Evolutionary conservation across 805 yeast genomes (phyloP).

Genomic region (Yarrowia sp.): DNA sequence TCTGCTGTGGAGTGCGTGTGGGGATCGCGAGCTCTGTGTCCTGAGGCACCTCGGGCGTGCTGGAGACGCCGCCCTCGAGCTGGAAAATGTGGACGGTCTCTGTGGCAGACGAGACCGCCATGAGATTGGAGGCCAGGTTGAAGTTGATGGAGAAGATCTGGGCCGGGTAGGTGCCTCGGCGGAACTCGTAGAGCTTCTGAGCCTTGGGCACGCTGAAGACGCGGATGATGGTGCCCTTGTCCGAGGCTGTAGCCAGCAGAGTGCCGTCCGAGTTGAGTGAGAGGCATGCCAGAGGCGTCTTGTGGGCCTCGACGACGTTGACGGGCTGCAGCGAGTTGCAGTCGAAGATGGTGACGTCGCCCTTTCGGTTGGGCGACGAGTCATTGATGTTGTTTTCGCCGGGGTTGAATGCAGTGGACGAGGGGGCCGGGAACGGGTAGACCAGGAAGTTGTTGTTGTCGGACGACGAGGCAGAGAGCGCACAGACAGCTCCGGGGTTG

Average conservation of each 20-base stretch:
- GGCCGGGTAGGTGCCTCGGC: slow-evolving; percentile 86
- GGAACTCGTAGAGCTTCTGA: slow-evolving; percentile 61
- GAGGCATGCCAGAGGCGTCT: slow-evolving; percentile 65
- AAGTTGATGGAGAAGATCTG: slow-evolving; percentile 73
- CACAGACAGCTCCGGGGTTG: slow-evolving; percentile 44
- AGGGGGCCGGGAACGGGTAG: slow-evolving; percentile 51
- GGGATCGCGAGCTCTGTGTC: slow-evolving; percentile 6
- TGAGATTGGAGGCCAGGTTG: slow-evolving; percentile 62
- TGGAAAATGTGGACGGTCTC: slow-evolving; percentile 92
- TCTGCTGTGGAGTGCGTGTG: slow-evolving; percentile 26
- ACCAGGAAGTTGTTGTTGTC: slow-evolving; percentile 51
- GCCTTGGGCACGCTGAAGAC: slow-evolving; percentile 65
- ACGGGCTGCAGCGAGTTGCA: slow-evolving; percentile 69
- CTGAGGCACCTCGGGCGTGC: slow-evolving; percentile 4
- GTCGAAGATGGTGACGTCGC: slow-evolving; percentile 78
- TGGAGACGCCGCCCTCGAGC: slow-evolving; percentile 37
- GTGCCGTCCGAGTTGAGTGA: slow-evolving; percentile 72
- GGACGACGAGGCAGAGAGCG: slow-evolving; percentile 39
- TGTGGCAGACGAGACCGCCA: slow-evolving; percentile 84
- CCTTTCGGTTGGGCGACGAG: slow-evolving; percentile 39
- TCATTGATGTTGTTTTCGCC: slow-evolving; percentile 27
- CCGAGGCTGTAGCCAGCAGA: slow-evolving; percentile 82
- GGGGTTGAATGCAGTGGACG: slow-evolving; percentile 30
- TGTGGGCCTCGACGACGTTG: slow-evolving; percentile 83
- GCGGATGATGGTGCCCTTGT: slow-evolving; percentile 84